Percentiles rank a stretch among this genome's conserved stretches.
Evolutionary conservation across 768 basidiomycete species (phyloP).

Genomic region (Crepidotus variabilis): DNA sequence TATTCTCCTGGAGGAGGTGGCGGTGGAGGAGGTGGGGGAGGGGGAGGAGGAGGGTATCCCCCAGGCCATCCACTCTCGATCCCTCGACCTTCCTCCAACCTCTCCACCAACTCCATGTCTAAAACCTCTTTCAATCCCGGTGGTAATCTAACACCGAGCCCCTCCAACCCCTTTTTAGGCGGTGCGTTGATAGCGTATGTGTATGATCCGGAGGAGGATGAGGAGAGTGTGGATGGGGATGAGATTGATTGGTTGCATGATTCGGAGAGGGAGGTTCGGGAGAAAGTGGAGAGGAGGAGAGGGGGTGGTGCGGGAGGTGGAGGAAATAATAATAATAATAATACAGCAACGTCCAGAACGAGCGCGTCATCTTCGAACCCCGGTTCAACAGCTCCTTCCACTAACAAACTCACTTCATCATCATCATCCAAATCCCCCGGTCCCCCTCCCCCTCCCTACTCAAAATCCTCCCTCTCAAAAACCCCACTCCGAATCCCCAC

Average conservation of each 20-base stretch:
- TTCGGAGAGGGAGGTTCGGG: constrained; percentile 12
- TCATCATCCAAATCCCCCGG: background rate
- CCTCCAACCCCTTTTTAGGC: constrained; percentile 13
- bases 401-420: background rate
- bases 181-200: constrained; percentile 54
- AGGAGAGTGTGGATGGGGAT: constrained; percentile 17
- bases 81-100: background rate
- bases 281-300: constrained; percentile 14
- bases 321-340: background rate
- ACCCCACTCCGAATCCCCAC: background rate
- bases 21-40: background rate
- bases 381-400: too few species aligned
- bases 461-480: background rate
- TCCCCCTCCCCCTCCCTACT: background rate
- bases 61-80: too few species aligned
- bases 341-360: background rate
- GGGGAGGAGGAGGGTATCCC: too few species aligned
- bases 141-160: constrained; percentile 8
- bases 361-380: background rate
- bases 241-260: constrained; percentile 14
- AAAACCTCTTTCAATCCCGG: too few species aligned
- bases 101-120: too few species aligned
- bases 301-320: constrained; percentile 5
- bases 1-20: background rate
- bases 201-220: constrained; percentile 47